Base-by-base conservation (phyloP, 1,284 basidiomycete genomes). In the Cerrena zonata region DNA sequence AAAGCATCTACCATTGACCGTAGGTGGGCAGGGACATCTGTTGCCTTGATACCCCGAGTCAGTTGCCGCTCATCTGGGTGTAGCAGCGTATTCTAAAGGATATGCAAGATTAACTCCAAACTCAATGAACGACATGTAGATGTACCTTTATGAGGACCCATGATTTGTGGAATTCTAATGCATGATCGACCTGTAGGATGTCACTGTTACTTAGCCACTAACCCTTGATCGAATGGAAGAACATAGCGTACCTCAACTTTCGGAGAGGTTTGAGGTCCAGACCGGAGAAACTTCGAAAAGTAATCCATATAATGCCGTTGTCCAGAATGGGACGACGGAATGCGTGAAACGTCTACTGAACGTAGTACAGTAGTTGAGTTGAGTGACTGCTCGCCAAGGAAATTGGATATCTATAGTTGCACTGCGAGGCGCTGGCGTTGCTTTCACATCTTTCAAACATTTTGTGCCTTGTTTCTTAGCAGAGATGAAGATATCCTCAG, bases 1-100 rank as follows among this genome's bases (percentile, higher is more conserved):
- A 97, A 75, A 2, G 89, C 78, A 66, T 94, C 89, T 2, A 93
- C 87, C 74, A 97, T 86, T n/a, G 83, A 80, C 62, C 84, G 79
- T 15, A 97, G 73, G 53, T 84, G 80, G 4, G 68, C 71, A 7
- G 93, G 91, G 0, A 95, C 89, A 65, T 85, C 79, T 1, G 94
- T 95, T 10, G 84, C 80, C 37, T 74, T 71, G 61, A 97, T 93
- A 3, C 94, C 94, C 61, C 80, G 82, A 25, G 80, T 75, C 46
- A 92, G 69, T 58, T 91, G 88, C 37, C 89, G 76, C 69, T 91
- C 89, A 67, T 93, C 90, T 0, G 91, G 90, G 58, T 84, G 76
- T 44, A 79, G 67, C 19, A 93, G 77, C 5, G 86, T 91, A 58
- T 79, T 79, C 89, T 91, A 21, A 4, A 49, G 18, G 18, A 26